phyloP scores from a whole-genome alignment of 73 alveolate species.

The Paraurostyla sp. region DNA sequence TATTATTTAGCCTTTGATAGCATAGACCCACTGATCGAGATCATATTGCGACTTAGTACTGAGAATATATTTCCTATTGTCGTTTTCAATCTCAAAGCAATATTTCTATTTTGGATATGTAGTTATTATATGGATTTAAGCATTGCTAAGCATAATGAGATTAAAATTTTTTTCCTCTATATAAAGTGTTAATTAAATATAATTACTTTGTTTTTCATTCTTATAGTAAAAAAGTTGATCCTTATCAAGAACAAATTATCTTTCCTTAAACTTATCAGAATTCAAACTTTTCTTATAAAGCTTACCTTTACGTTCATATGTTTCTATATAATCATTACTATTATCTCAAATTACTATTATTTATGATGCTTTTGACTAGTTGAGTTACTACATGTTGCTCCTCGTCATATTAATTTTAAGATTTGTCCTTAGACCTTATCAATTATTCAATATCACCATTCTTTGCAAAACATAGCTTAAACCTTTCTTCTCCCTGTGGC shows the following conservation, averaged over 20 bases:
- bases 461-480: neutral
- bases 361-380: conserved; percentile 62
- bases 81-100: conserved; percentile 60
- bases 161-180: conserved; percentile 58
- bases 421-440: neutral
- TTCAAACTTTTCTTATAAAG: conserved; percentile 60
- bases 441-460: conserved; percentile 23
- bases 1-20: conserved; percentile 35
- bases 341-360: conserved; percentile 25
- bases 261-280: conserved; percentile 61
- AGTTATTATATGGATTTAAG: neutral
- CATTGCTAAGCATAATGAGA: conserved; percentile 43
- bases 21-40: conserved; percentile 58
- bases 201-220: conserved; percentile 60
- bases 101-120: conserved; percentile 8
- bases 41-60: conserved; percentile 54
- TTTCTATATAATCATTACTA: neutral
- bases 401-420: conserved; percentile 8
- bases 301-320: conserved; percentile 67
- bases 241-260: conserved; percentile 55
- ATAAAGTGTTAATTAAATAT: neutral
- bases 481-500: conserved; percentile 29
- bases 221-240: conserved; percentile 62
- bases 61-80: conserved; percentile 36
- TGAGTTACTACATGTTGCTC: conserved; percentile 41